These are phyloP conservation scores for Chlorella vulgaris DNA, from an alignment of 139 green algal genomes.

Conservation along the genomic window DNA sequence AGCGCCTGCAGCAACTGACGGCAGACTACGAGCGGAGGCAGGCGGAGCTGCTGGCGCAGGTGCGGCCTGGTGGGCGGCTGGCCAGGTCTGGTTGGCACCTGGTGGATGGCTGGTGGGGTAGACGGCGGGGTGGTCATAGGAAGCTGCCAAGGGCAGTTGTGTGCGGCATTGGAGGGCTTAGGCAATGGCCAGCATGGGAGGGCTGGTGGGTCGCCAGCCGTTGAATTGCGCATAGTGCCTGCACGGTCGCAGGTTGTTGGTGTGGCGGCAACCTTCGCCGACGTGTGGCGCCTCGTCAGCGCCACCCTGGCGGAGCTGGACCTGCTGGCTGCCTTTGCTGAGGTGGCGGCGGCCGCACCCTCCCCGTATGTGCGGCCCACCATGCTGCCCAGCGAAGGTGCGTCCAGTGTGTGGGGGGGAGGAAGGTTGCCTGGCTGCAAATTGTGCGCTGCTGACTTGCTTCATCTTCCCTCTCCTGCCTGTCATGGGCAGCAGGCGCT, in stretches of 20 bases:
- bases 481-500: not conserved
- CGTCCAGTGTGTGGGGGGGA: constrained; percentile 7
- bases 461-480: not conserved
- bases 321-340: constrained; percentile 91
- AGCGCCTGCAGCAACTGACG: constrained; percentile 63
- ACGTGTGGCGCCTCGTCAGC: constrained; percentile 87
- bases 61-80: constrained; percentile 26
- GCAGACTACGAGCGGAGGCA: constrained; percentile 80
- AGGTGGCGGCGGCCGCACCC: constrained; percentile 79
- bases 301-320: constrained; percentile 89
- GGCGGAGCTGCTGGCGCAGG: constrained; percentile 80
- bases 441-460: not conserved
- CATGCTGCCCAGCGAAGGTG: constrained; percentile 51
- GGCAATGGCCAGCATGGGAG: not conserved
- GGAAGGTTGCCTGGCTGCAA: not conserved
- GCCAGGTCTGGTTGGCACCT: not conserved
- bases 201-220: too few species aligned
- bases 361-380: constrained; percentile 77
- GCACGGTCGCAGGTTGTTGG: constrained; percentile 78
- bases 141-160: not conserved
- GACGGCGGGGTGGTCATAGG: not conserved
- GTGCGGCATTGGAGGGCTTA: not conserved
- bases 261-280: constrained; percentile 88
- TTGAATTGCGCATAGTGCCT: not conserved
- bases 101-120: not conserved